Conservation (phyloP, 305 asterid species). For the Ajuga reptans region DNA sequence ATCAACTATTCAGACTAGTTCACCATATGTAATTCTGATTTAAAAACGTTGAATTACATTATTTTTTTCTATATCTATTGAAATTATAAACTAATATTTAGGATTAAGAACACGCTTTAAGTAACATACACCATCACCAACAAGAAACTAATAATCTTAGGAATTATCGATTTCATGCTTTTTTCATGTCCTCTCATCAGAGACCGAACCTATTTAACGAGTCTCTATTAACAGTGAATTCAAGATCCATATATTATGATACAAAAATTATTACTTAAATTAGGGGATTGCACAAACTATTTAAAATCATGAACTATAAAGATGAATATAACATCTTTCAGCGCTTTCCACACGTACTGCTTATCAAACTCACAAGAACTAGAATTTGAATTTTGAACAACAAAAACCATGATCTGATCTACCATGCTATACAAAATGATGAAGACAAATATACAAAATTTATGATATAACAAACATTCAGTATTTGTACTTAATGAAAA, state of each 20-base stretch:
- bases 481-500: not conserved
- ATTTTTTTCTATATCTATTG: too few species aligned
- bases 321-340: not conserved
- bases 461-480: slow-evolving; percentile 17
- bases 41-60: too few species aligned
- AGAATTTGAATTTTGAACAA: not conserved
- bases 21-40: too few species aligned
- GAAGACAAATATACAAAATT: slow-evolving; percentile 24
- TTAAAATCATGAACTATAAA: not conserved
- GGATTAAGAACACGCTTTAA: too few species aligned
- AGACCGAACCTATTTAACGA: not conserved
- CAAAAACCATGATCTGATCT: slow-evolving; percentile 10
- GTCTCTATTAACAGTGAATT: not conserved
- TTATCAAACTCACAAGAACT: not conserved
- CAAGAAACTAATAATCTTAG: not conserved
- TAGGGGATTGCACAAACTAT: not conserved
- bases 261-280: not conserved
- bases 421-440: slow-evolving; percentile 25
- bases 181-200: not conserved
- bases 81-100: too few species aligned
- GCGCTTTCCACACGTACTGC: not conserved
- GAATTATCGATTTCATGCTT: not conserved
- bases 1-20: too few species aligned
- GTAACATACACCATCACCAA: too few species aligned
- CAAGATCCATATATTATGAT: not conserved